Conservation (phyloP, 1,139 yeast species). For the Trichomonascaceae sp. region DNA sequence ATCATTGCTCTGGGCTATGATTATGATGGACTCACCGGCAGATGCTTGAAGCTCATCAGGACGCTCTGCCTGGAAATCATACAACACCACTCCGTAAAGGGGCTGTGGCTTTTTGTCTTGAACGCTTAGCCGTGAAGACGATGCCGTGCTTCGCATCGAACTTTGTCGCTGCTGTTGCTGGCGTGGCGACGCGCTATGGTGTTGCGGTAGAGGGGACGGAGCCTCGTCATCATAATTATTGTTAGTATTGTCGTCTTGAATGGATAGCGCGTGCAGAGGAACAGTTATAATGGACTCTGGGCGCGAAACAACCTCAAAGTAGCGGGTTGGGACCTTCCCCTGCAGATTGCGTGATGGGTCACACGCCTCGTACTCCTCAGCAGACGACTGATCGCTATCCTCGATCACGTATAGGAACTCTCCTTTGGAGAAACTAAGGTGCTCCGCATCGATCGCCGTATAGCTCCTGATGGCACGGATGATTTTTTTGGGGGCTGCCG, state of each 20-base stretch:
- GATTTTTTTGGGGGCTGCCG: conserved; percentile 53
- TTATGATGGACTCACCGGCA: conserved; percentile 80
- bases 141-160: background rate
- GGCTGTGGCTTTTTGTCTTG: conserved; percentile 16
- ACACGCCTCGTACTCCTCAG: conserved; percentile 79
- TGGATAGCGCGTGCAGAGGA: conserved; percentile 11
- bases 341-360: conserved; percentile 66
- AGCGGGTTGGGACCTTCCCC: conserved; percentile 81
- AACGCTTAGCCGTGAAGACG: conserved; percentile 1
- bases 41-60: conserved; percentile 71
- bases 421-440: conserved; percentile 63
- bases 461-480: conserved; percentile 75
- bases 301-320: conserved; percentile 70
- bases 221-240: conserved; percentile 1
- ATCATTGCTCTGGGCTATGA: conserved; percentile 89
- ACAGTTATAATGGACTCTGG: conserved; percentile 29
- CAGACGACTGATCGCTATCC: conserved; percentile 39
- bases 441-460: conserved; percentile 70
- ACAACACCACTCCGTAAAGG: conserved; percentile 55
- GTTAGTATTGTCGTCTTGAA: background rate
- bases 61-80: conserved; percentile 81
- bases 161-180: conserved; percentile 2
- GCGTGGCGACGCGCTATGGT: background rate
- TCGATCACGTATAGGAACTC: conserved; percentile 73
- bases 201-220: background rate